Conservation (phyloP, 108 stramenopile species). For the Mediolabrus comicus region DNA sequence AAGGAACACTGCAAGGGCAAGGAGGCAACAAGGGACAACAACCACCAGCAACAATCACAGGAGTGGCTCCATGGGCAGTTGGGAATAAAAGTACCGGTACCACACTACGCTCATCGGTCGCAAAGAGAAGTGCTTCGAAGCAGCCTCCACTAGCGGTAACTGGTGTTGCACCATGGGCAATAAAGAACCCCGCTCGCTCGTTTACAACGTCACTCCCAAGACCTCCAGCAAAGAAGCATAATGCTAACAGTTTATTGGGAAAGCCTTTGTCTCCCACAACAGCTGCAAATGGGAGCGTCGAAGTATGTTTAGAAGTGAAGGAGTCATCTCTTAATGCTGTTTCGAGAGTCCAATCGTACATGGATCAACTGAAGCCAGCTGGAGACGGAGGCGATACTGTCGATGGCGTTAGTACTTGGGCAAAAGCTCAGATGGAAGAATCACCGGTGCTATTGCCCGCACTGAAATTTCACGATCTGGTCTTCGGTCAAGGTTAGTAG, state of each 20-base stretch:
- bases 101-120: neutral
- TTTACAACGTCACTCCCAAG: conserved; percentile 3
- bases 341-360: conserved; percentile 39
- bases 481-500: conserved; percentile 81
- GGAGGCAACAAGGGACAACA: conserved; percentile 17
- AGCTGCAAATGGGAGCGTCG: neutral
- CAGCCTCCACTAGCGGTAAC: conserved; percentile 62
- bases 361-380: conserved; percentile 62
- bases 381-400: conserved; percentile 33
- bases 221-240: conserved; percentile 5
- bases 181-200: conserved; percentile 14
- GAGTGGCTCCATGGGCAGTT: conserved; percentile 81
- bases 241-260: neutral
- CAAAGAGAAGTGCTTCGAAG: conserved; percentile 5
- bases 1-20: conserved; percentile 18
- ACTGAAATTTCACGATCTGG: conserved; percentile 95
- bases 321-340: conserved; percentile 6
- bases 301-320: conserved; percentile 2
- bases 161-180: conserved; percentile 73
- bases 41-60: conserved; percentile 70
- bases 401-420: conserved; percentile 70
- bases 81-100: conserved; percentile 4
- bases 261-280: neutral
- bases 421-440: conserved; percentile 75
- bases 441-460: conserved; percentile 81